These are phyloP conservation scores for Ceratobasidium sp. DNA, from an alignment of 1,284 basidiomycete species.

Conservation along the genomic window DNA sequence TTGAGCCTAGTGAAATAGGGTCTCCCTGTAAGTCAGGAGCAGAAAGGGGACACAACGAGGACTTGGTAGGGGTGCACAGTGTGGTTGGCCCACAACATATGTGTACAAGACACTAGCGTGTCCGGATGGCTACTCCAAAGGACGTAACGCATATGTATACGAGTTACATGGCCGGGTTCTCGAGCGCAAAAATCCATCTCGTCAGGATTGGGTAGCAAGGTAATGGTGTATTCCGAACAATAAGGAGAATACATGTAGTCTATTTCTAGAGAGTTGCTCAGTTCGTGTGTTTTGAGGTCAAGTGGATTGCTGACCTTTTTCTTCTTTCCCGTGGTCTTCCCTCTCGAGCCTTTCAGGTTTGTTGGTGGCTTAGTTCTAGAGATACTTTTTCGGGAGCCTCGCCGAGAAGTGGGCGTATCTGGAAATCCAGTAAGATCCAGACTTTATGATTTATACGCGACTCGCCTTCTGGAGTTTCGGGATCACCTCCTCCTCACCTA, in stretches of 20 bases:
- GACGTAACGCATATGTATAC: too few relatives aligned
- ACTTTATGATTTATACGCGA: not conserved
- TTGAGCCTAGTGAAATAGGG: too few relatives aligned
- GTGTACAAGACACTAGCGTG: too few relatives aligned
- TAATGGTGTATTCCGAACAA: not conserved
- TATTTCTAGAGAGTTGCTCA: constrained; percentile 9
- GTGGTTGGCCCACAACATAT: too few relatives aligned
- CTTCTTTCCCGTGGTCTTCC: constrained; percentile 21
- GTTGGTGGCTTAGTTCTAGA: constrained; percentile 1
- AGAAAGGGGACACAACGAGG: too few relatives aligned
- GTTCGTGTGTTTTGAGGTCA: not conserved
- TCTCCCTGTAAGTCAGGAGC: too few relatives aligned
- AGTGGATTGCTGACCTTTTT: constrained; percentile 2
- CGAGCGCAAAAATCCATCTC: not conserved
- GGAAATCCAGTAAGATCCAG: not conserved
- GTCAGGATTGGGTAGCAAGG: not conserved
- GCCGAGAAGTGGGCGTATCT: constrained; percentile 18
- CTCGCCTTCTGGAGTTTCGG: constrained; percentile 39
- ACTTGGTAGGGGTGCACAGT: too few relatives aligned
- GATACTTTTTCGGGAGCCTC: constrained; percentile 14
- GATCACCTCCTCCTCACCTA: constrained; percentile 34
- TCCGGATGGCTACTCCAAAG: too few relatives aligned
- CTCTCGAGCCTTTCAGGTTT: constrained; percentile 5
- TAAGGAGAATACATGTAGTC: not conserved
- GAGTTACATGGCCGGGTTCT: not conserved